Evolutionary conservation across 805 yeast genomes (phyloP).

Genomic region (Nakazawaea populi): DNA sequence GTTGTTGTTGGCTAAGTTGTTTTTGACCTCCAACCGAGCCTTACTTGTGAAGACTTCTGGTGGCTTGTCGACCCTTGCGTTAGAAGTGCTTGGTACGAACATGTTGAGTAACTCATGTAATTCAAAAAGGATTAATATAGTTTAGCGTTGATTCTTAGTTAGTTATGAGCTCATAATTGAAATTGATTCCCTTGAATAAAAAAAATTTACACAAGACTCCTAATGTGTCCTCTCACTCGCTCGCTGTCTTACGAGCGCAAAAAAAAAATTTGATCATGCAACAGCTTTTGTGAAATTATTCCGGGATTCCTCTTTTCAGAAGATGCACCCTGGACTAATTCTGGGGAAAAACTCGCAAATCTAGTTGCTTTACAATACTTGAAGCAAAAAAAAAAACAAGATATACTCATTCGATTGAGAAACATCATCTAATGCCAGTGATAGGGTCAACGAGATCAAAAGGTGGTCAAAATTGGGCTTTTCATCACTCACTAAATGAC

Average conservation of each 20-base stretch:
- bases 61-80: slow-evolving; percentile 1
- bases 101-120: neutral
- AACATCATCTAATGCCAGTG: too few relatives aligned
- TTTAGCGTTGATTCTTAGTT: too few relatives aligned
- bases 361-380: too few relatives aligned
- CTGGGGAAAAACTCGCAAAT: neutral
- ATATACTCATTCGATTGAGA: too few relatives aligned
- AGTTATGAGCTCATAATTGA: neutral
- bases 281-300: slow-evolving; percentile 3
- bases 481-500: too few relatives aligned
- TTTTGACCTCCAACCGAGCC: slow-evolving; percentile 19
- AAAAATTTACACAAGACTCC: neutral
- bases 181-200: neutral
- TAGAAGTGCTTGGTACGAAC: slow-evolving; percentile 9
- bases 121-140: neutral
- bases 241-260: too few relatives aligned
- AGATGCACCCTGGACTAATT: neutral
- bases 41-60: slow-evolving; percentile 20
- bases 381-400: neutral
- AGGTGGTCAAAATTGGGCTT: too few relatives aligned
- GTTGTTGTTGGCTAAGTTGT: slow-evolving; percentile 12
- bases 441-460: too few relatives aligned
- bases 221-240: too few relatives aligned
- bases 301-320: slow-evolving; percentile 5
- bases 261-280: slow-evolving; percentile 8